These are phyloP conservation scores for Fusarium concolor DNA, from an alignment of 2,329 filamentous ascomycete species.

Conservation along the genomic window DNA sequence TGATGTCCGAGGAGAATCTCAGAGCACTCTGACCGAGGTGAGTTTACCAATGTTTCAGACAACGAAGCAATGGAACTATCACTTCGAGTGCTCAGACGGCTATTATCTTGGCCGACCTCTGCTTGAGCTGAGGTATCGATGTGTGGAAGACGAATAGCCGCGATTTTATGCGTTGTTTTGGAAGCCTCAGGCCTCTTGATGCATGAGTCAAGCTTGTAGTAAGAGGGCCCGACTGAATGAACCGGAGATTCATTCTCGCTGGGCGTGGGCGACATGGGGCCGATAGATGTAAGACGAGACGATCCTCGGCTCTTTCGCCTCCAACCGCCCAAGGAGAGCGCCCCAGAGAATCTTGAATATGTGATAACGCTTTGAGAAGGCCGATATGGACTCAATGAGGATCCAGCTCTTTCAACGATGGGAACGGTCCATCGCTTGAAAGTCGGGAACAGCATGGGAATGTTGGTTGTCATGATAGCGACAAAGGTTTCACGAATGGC, in stretches of 20 bases:
- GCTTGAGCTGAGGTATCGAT: conserved; percentile 31
- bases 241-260: conserved; percentile 44
- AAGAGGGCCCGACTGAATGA: conserved; percentile 33
- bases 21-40: conserved; percentile 11
- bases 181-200: conserved; percentile 2
- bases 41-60: conserved; percentile 14
- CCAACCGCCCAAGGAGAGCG: conserved; percentile 35
- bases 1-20: conserved; percentile 23
- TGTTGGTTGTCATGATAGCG: conserved; percentile 57
- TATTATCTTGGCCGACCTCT: neutral
- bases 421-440: conserved; percentile 52
- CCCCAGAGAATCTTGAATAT: conserved; percentile 34
- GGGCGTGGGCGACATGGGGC: conserved; percentile 26
- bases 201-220: conserved; percentile 17
- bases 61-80: conserved; percentile 37
- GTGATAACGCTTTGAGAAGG: conserved; percentile 23
- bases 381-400: conserved; percentile 37
- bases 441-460: conserved; percentile 60
- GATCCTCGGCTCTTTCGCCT: conserved; percentile 37
- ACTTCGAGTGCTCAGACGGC: conserved; percentile 24
- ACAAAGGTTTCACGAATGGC: conserved; percentile 59
- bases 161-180: neutral
- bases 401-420: conserved; percentile 40
- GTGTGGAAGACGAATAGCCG: conserved; percentile 13
- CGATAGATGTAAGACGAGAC: conserved; percentile 21